These are phyloP conservation scores for Picea sitchensis DNA, from an alignment of 75 land plant species.

Conservation along the genomic window DNA sequence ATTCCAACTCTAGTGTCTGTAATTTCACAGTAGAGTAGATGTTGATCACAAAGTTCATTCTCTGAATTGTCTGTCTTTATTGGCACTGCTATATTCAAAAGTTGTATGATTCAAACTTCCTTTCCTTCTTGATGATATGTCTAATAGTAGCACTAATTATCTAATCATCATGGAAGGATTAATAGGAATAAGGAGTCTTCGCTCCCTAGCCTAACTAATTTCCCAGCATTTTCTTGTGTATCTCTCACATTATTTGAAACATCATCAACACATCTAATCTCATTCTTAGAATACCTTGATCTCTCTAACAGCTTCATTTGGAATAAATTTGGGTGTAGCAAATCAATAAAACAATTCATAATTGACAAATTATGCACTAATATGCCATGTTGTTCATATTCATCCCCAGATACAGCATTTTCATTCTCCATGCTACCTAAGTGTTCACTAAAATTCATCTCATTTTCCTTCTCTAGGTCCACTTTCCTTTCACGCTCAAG, in stretches of 20 bases:
- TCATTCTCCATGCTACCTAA: background rate
- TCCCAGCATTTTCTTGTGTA: background rate
- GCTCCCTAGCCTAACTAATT: background rate
- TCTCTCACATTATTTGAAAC: background rate
- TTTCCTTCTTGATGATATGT: background rate
- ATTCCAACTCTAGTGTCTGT: conserved; percentile 27
- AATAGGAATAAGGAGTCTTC: background rate
- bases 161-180: background rate
- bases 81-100: background rate
- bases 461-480: background rate
- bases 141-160: background rate
- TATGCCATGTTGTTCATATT: background rate
- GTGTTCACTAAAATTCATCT: background rate
- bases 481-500: background rate
- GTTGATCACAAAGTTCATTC: background rate
- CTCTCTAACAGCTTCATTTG: background rate
- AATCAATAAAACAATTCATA: background rate
- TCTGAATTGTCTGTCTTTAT: background rate
- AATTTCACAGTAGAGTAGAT: conserved; percentile 22
- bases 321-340: background rate
- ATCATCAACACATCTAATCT: background rate
- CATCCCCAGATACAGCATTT: background rate
- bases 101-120: background rate
- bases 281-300: background rate
- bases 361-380: background rate